Conservation (phyloP, 192 early-diverging fungal genomes). For the Umbelopsis isabellina region DNA sequence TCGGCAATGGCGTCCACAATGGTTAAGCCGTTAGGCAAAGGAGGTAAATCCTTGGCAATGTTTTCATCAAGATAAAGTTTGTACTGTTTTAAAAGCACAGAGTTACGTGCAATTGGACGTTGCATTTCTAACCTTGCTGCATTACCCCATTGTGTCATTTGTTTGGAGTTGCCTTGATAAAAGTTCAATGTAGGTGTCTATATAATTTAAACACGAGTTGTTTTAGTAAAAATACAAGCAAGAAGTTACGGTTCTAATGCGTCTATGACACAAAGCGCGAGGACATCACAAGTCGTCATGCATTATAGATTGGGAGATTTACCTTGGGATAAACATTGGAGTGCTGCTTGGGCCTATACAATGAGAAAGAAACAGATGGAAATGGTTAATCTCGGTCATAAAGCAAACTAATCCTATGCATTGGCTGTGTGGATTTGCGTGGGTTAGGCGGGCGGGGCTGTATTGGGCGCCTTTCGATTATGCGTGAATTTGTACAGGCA, state of each 20-base stretch:
- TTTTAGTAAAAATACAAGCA: background rate
- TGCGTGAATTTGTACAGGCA: too few species aligned
- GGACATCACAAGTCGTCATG: background rate
- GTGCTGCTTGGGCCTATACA: constrained; percentile 50
- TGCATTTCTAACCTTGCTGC: constrained; percentile 47
- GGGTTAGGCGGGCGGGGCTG: background rate
- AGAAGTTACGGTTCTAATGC: constrained; percentile 27
- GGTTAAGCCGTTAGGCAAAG: constrained; percentile 44
- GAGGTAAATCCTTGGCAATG: constrained; percentile 46
- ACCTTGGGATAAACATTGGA: constrained; percentile 47
- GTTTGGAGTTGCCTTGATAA: constrained; percentile 46
- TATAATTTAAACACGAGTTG: background rate
- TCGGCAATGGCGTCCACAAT: constrained; percentile 53
- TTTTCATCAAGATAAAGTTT: constrained; percentile 52
- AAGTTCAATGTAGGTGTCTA: constrained; percentile 54
- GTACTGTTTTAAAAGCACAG: constrained; percentile 50
- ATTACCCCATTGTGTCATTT: constrained; percentile 50
- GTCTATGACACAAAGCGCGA: constrained; percentile 24
- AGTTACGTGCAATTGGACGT: constrained; percentile 39
- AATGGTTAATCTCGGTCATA: constrained; percentile 9
- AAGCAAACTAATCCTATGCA: background rate
- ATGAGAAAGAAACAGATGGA: background rate
- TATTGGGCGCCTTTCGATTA: too few species aligned
- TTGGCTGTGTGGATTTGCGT: background rate
- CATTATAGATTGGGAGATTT: background rate